phyloP scores from a whole-genome alignment of 2,329 filamentous ascomycete genomes.

The Xylaria digitata region DNA sequence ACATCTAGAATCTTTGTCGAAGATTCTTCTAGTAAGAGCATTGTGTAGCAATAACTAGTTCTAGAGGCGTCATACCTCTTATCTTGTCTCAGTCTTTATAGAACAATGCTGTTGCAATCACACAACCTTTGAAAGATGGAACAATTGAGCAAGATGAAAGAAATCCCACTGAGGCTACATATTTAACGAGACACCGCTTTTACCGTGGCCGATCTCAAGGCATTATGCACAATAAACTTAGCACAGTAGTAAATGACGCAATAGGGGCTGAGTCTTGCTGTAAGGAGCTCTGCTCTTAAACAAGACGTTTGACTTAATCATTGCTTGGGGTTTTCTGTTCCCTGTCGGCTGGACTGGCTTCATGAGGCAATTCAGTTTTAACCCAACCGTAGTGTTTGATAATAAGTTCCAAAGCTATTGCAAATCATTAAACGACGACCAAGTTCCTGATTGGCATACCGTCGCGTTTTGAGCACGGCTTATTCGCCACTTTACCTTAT shows the following conservation, averaged over 20 bases:
- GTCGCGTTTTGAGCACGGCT: neutral
- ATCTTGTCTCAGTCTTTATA: neutral
- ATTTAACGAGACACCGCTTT: slow-evolving; percentile 10
- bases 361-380: too few relatives aligned
- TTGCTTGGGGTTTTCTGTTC: neutral
- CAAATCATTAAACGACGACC: neutral
- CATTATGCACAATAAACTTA: neutral
- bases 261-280: neutral
- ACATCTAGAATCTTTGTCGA: slow-evolving; percentile 16
- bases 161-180: neutral
- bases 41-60: slow-evolving; percentile 7
- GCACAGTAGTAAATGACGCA: neutral
- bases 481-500: slow-evolving; percentile 2
- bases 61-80: slow-evolving; percentile 12
- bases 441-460: neutral
- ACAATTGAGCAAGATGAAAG: slow-evolving; percentile 11
- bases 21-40: neutral
- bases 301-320: neutral
- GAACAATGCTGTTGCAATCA: slow-evolving; percentile 17
- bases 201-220: neutral
- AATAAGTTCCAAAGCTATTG: neutral
- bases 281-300: neutral
- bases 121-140: neutral
- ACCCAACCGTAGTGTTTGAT: too few relatives aligned
- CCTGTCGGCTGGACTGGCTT: too few relatives aligned